These are phyloP conservation scores for Mucor irregularis DNA, from an alignment of 371 early-diverging fungal genomes.

Conservation along the genomic window DNA sequence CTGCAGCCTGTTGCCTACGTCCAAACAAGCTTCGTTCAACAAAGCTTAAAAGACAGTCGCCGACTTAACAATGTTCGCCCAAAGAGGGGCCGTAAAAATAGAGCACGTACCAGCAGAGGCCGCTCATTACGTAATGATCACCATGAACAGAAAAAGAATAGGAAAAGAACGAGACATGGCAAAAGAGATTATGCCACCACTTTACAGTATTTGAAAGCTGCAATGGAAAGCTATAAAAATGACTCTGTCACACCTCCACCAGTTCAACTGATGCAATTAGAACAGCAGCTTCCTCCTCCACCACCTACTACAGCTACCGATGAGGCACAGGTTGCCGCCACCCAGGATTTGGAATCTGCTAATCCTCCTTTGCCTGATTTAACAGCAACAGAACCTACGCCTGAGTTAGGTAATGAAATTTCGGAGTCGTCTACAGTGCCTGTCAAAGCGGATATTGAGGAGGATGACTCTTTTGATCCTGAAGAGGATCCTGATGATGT, in stretches of 20 bases:
- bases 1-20: neutral
- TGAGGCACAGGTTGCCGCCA: neutral
- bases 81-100: too few relatives aligned
- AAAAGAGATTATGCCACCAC: constrained; percentile 10
- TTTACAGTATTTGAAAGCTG: neutral
- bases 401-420: neutral
- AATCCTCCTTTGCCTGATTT: neutral
- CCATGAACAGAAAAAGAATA: too few relatives aligned
- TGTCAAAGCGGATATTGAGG: constrained; percentile 3
- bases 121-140: too few relatives aligned
- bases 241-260: neutral
- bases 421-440: neutral
- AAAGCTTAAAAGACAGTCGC: neutral
- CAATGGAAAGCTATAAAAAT: constrained; percentile 1
- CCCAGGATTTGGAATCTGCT: neutral
- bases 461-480: constrained; percentile 7
- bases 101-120: too few relatives aligned
- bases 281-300: neutral
- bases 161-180: neutral
- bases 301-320: neutral
- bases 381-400: neutral
- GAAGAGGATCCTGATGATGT: constrained; percentile 18
- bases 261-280: neutral
- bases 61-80: too few relatives aligned
- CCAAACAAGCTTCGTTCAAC: neutral